Base-by-base conservation (phyloP, 2,329 filamentous ascomycete species). In the Penicillium capsulatum region DNA sequence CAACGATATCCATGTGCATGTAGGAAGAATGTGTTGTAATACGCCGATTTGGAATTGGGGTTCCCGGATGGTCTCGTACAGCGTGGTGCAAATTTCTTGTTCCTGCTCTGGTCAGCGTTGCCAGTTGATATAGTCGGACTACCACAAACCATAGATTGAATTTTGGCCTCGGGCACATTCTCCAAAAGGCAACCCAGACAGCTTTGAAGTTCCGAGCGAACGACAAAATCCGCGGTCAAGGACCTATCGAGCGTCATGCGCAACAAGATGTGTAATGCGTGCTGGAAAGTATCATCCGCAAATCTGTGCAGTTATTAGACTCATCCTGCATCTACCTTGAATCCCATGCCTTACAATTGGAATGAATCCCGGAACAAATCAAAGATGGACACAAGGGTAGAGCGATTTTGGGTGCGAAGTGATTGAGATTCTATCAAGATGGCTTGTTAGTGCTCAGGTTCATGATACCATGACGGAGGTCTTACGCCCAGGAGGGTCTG, bases 21-120 rank as follows among this genome's bases (percentile, higher is more conserved):
- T 60, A 14, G 68, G 66, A 10, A 62, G 44, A 14, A 71, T 65
- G 36, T 70, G 60, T 20, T 55, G 59, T 6, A 71, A 48, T 8
- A 72, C 51, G 28, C 63, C 64, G 33, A 55, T 62, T 48, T 69
- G 69, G 4, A 71, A 57, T 17, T 52, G 50, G 10, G 57, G 40
- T 32, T 69, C 60, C 38, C 59, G 54, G 19, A 68, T 70, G 0
- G 64, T 67, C 11, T 58, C 36, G 40, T 57, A 62, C 6, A 55
- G 17, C 8, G 49, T 45, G 15, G 39, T 43, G 17, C 56, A 58
- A 22, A 68, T 50, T 20, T 50, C 52, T 31, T 48, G 44, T 14
- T 59, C 46, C 66, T 69, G 19, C 14, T 20, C 38, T 42, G 27
- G 48, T 58, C 29, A 49, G 38, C 26, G 27, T 15, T 28, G 31